Evolutionary conservation across 164 flowering plant genomes (phyloP).

Genomic region (Kingdonia uniflora): DNA sequence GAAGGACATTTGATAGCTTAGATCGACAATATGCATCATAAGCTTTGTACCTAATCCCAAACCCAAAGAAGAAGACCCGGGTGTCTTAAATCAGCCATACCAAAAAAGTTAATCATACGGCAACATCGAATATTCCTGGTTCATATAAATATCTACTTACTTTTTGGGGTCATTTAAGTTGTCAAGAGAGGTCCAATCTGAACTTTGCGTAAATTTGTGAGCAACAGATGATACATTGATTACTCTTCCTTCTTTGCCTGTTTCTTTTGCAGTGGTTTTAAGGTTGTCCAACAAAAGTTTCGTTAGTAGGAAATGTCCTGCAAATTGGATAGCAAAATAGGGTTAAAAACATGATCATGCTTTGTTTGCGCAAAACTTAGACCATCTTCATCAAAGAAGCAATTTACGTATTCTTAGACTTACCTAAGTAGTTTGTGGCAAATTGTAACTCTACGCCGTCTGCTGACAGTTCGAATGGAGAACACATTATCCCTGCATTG

Average conservation of each 20-base stretch:
- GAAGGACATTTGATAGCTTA: slow-evolving; percentile 72
- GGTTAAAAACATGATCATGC: no score
- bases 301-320: slow-evolving; percentile 85
- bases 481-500: slow-evolving; percentile 66
- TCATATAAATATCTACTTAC: no score
- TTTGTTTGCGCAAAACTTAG: no score
- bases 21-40: slow-evolving; percentile 60
- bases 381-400: no score
- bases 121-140: no score
- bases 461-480: slow-evolving; percentile 51
- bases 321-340: not conserved
- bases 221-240: slow-evolving; percentile 62
- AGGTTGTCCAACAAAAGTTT: slow-evolving; percentile 61
- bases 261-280: slow-evolving; percentile 48
- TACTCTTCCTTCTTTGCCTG: slow-evolving; percentile 59
- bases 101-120: no score
- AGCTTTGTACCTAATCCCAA: slow-evolving; percentile 25
- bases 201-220: slow-evolving; percentile 31
- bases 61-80: no score
- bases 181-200: no score
- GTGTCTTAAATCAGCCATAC: no score
- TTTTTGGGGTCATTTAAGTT: no score
- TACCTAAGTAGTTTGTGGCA: slow-evolving; percentile 73
- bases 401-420: no score
- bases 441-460: slow-evolving; percentile 66